phyloP scores from a whole-genome alignment of 2,329 filamentous ascomycete genomes.

The Xenoacremonium recifei region DNA sequence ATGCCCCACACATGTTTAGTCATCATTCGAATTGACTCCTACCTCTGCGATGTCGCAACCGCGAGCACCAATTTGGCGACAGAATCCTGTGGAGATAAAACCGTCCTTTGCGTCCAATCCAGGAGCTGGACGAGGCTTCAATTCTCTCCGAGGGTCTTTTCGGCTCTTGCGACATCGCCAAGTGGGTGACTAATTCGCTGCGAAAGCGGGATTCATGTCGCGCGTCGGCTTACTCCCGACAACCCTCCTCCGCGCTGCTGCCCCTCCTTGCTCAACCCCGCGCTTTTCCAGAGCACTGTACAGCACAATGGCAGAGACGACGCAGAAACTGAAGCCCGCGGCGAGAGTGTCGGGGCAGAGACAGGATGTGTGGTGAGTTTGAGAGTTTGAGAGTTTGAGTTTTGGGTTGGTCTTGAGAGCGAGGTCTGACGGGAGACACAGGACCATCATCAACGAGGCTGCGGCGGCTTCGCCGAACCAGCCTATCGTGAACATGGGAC shows the following conservation, averaged over 20 bases:
- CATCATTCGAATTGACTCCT: slow-evolving; percentile 15
- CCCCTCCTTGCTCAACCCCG: slow-evolving; percentile 17
- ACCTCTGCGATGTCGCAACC: slow-evolving; percentile 26
- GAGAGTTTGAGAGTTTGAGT: not conserved
- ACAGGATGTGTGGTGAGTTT: slow-evolving; percentile 52
- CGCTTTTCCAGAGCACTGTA: slow-evolving; percentile 18
- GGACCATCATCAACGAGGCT: slow-evolving; percentile 66
- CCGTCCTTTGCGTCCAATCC: slow-evolving; percentile 7
- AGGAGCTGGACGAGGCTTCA: slow-evolving; percentile 4
- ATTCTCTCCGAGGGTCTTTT: too few relatives aligned
- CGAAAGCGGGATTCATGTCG: slow-evolving; percentile 20
- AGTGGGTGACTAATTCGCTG: slow-evolving; percentile 14
- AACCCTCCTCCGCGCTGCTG: slow-evolving; percentile 16
- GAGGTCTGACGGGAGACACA: slow-evolving; percentile 24
- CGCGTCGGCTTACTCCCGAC: slow-evolving; percentile 25
- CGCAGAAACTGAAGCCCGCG: slow-evolving; percentile 48
- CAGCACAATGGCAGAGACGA: slow-evolving; percentile 41
- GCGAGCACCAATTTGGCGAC: slow-evolving; percentile 2
- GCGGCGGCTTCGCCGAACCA: slow-evolving; percentile 61
- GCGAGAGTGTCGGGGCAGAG: slow-evolving; percentile 48
- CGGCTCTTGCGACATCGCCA: too few relatives aligned
- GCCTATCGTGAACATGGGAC: slow-evolving; percentile 64
- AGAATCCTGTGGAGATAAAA: slow-evolving; percentile 4
- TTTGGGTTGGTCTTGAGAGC: slow-evolving; percentile 3
- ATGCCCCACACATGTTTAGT: slow-evolving; percentile 23